These are phyloP conservation scores for Penicillium dipodomyicola DNA, from an alignment of 495 filamentous ascomycete genomes.

Conservation along the genomic window DNA sequence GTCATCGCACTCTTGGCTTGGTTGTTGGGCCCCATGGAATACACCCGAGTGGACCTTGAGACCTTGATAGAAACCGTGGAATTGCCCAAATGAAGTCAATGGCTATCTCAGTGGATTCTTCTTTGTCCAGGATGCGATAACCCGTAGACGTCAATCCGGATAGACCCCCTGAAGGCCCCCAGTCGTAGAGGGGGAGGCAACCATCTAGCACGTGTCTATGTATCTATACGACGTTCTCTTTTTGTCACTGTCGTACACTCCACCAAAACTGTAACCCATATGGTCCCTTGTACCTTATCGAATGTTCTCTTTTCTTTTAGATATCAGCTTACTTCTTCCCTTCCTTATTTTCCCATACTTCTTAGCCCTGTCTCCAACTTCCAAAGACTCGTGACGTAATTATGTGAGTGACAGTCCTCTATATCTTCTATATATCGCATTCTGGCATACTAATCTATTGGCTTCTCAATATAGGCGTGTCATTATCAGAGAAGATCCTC, in stretches of 20 bases:
- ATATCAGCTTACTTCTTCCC: not conserved
- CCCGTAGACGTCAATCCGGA: constrained; percentile 3
- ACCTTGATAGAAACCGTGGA: constrained; percentile 2
- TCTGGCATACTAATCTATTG: constrained; percentile 17
- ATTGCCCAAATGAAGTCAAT: constrained; percentile 13
- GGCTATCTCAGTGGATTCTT: constrained; percentile 3
- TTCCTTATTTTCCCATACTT: constrained; percentile 4
- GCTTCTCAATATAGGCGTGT: constrained; percentile 61
- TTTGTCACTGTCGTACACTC: constrained; percentile 28
- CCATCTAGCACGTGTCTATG: not conserved
- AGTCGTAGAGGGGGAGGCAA: too few species aligned
- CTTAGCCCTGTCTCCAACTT: not conserved
- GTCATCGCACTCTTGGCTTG: constrained; percentile 9
- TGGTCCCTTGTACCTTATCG: not conserved
- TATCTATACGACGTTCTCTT: constrained; percentile 10
- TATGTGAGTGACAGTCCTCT: constrained; percentile 27
- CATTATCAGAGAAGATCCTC: constrained; percentile 72
- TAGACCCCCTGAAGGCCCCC: not conserved
- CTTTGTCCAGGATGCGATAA: not conserved
- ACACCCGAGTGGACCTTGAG: constrained; percentile 1
- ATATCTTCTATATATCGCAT: not conserved
- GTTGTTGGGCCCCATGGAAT: constrained; percentile 25
- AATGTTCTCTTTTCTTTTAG: constrained; percentile 2
- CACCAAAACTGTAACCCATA: constrained; percentile 22
- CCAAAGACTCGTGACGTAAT: constrained; percentile 23